phyloP scores from a whole-genome alignment of 2,329 filamentous ascomycete genomes.

The Trichoderma arundinaceum region DNA sequence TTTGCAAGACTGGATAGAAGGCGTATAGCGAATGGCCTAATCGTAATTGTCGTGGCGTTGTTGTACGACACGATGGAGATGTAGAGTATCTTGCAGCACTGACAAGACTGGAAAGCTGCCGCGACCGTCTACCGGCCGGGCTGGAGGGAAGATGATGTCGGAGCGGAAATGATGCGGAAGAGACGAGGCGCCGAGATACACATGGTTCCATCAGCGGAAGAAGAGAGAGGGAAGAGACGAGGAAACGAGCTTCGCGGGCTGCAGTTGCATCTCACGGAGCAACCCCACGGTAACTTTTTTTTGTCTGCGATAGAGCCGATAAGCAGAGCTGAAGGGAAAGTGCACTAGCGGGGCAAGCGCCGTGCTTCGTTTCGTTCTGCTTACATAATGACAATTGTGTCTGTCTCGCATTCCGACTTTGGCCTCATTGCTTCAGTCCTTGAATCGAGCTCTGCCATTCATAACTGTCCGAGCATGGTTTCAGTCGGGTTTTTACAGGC shows the following conservation, averaged over 20 bases:
- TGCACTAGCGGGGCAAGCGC: too few relatives aligned
- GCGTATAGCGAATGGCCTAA: background rate
- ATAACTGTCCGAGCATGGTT: too few relatives aligned
- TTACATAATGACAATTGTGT: too few relatives aligned
- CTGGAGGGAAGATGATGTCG: conserved; percentile 13
- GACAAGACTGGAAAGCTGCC: conserved; percentile 1
- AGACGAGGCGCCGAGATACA: conserved; percentile 35
- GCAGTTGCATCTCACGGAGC: conserved; percentile 16
- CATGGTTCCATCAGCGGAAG: conserved; percentile 42
- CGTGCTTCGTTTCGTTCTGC: too few relatives aligned
- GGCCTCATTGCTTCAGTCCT: too few relatives aligned
- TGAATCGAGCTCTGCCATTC: too few relatives aligned
- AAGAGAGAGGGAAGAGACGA: background rate
- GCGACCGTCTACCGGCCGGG: conserved; percentile 17
- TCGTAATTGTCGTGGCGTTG: background rate
- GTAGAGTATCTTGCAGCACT: conserved; percentile 4
- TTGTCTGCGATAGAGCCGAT: conserved; percentile 22
- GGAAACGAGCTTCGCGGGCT: conserved; percentile 2
- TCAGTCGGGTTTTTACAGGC: too few relatives aligned
- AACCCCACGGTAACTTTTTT: conserved; percentile 33
- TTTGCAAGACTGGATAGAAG: background rate
- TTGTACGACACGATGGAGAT: background rate
- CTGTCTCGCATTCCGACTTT: too few relatives aligned
- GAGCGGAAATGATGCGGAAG: conserved; percentile 22
- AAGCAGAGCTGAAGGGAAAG: conserved; percentile 14